Evolutionary conservation across 306 rosid species (phyloP), one percentile per base, ranked within the genome.

Genomic region (Psophocarpus tetragonolobus): DNA sequence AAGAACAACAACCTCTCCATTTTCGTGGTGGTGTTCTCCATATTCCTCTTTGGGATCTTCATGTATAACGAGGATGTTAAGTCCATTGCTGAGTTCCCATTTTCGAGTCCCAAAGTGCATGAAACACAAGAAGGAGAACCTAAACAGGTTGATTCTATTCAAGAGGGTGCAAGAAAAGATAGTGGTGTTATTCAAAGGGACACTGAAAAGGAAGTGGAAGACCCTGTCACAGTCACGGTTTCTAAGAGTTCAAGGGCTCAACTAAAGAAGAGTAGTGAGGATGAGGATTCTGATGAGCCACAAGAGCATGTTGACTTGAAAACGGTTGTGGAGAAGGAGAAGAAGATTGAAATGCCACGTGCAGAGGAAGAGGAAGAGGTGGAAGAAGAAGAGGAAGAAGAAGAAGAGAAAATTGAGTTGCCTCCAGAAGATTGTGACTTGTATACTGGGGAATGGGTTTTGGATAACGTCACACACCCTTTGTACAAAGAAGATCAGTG

Each of bases 51-150:
- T 30, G 99, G 94, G 47, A 45, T 91, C 20, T 96, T 96, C 96
- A 96, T 96, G 91, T 96, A 96, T 84, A 96, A 91, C 1, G 99
- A 96, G 74, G 99, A 96, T 20, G 98, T 96, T 0, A 96, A 92
- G 51, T 90, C 99, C 50, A 90, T 92, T 0, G 98, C 98, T 0
- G 99, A 96, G 54, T 96, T 92, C 8, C 98, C 99, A 3, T 96
- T 96, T 29, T 90, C 97, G 1, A 82, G 78, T 39, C 86, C 89
- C 2, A 90, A 90, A 84, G 84, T 80, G 6, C 96, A 88, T 71
- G 90, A 88, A 78, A 84, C 87, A 47, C 93, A 77, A 61, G 91
- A 89, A 73, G 74, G 61, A 6, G 32, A 50, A 42, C 3, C 79
- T 1, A 65, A 76, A 11, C 9, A 56, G 5, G 56, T 47, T 17